Base-by-base conservation (phyloP, 1,284 basidiomycete species). In the Grifola frondosa region DNA sequence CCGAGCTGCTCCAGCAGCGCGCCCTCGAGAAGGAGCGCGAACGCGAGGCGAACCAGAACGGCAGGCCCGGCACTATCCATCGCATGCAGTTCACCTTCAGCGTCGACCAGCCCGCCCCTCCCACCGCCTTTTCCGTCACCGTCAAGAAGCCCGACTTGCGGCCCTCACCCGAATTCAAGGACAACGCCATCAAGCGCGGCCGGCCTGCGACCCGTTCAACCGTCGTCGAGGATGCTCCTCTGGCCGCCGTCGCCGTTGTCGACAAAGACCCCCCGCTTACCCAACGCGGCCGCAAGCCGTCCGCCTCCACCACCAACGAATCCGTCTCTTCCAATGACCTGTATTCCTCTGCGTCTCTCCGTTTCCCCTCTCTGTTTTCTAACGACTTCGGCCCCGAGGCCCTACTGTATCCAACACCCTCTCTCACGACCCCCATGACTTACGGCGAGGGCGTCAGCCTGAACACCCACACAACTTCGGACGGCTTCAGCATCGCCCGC, bases 41-140 rank as follows among this genome's bases (percentile, higher is more conserved):
- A 57, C 83, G 87, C 42, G 81, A 84, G 62, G 81, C 82, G n/a
- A 76, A 71, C 54, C 73, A 75, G 56, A 75, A 80, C 50, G 72
- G 76, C 24, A 68, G 70, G 48, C 79, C 80, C 8, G 84, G 83
- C 20, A 82, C 76, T 35, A 84, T 89, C 64, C 84, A 86, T 53
- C 80, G 86, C 35, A 89, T 89, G 84, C 86, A 89, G 54, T 89
- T 89, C 66, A 89, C 87, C 2, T 90, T 91, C 62, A 81, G 81
- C 55, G 73, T 89, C 54, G 87, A 90, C 64, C 80, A 82, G 48
- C 81, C 82, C 30, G 59, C 70, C n/a, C 59, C 69, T 17, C 70
- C 76, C 12, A 60, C 64, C n/a, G 62, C 69, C 30, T 67, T 72
- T 19, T 70, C 70, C 42, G 55, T 65, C 25, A 66, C 70, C 15